Conservation (phyloP, 768 basidiomycete species). For the Sporobolomyces roseus region DNA sequence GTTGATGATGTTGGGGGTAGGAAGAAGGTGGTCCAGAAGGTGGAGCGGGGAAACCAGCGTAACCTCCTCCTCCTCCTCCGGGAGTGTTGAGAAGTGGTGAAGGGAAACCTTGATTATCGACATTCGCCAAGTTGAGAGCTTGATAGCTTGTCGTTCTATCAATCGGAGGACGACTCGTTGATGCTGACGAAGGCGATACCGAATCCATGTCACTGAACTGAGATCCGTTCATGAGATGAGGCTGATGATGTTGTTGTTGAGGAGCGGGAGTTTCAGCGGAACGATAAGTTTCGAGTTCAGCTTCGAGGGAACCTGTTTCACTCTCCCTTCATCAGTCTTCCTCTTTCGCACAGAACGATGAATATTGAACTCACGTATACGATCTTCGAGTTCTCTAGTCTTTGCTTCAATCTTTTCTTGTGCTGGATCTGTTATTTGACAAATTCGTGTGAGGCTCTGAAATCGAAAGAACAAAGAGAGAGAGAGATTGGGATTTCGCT, state of each 20-base stretch:
- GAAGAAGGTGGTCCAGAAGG: neutral
- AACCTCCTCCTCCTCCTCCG: too few relatives aligned
- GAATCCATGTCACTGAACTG: neutral
- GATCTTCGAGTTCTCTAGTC: conserved; percentile 22
- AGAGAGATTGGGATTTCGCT: neutral
- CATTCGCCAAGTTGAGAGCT: neutral
- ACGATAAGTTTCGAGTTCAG: conserved; percentile 24
- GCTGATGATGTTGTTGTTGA: neutral
- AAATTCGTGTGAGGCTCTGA: too few relatives aligned
- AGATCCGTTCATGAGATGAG: neutral
- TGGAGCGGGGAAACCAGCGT: neutral
- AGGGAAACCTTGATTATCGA: neutral
- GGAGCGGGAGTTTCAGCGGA: neutral
- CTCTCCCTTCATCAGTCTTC: neutral
- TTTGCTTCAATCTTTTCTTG: conserved; percentile 20
- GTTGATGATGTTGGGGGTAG: neutral
- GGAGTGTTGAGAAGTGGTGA: too few relatives aligned
- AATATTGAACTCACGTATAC: conserved; percentile 20
- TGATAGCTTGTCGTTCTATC: neutral
- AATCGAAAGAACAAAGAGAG: too few relatives aligned
- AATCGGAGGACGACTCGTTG: neutral
- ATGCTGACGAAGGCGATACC: neutral
- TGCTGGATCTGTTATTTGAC: conserved; percentile 34
- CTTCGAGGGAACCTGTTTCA: conserved; percentile 31
- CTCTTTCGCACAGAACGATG: neutral